phyloP scores from a whole-genome alignment of 2,329 filamentous ascomycete genomes.

The Hypoxylon sp. region DNA sequence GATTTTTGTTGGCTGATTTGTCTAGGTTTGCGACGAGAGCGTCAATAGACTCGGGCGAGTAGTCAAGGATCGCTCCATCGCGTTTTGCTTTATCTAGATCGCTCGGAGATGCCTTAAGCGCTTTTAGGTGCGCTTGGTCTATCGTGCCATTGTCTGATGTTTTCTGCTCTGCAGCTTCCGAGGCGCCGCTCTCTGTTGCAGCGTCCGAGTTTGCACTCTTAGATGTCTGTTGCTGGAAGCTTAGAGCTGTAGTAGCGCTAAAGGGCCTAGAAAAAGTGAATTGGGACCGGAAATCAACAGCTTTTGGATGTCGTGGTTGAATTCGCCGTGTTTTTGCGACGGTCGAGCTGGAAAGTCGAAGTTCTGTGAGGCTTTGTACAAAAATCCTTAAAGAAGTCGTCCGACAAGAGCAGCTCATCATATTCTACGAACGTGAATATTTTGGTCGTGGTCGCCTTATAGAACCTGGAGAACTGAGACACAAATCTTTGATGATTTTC shows the following conservation, averaged over 20 bases:
- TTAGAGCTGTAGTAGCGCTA: conserved; percentile 40
- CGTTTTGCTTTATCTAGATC: conserved; percentile 43
- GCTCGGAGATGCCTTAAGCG: conserved; percentile 28
- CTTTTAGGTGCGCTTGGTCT: conserved; percentile 2
- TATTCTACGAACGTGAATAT: conserved; percentile 14
- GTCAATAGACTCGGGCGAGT: conserved; percentile 54
- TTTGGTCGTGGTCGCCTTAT: neutral
- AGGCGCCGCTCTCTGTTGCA: neutral
- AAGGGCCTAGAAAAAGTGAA: conserved; percentile 40
- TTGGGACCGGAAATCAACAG: conserved; percentile 25
- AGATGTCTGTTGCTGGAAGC: conserved; percentile 31
- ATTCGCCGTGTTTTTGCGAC: conserved; percentile 29
- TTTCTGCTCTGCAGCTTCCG: conserved; percentile 10
- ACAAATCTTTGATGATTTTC: conserved; percentile 23
- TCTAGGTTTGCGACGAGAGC: conserved; percentile 13
- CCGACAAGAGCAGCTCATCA: conserved; percentile 64
- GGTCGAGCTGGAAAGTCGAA: conserved; percentile 43
- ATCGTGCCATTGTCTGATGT: conserved; percentile 12
- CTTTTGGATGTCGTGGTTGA: conserved; percentile 26
- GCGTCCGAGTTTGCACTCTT: conserved; percentile 2
- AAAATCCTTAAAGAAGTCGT: conserved; percentile 62
- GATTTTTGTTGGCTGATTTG: conserved; percentile 52
- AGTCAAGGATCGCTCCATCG: conserved; percentile 51
- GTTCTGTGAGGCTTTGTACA: conserved; percentile 57
- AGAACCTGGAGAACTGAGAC: conserved; percentile 1